Evolutionary conservation across 805 yeast species (phyloP), one percentile per base, ranked within the genome.

Genomic region (Ogataea glucozyma): DNA sequence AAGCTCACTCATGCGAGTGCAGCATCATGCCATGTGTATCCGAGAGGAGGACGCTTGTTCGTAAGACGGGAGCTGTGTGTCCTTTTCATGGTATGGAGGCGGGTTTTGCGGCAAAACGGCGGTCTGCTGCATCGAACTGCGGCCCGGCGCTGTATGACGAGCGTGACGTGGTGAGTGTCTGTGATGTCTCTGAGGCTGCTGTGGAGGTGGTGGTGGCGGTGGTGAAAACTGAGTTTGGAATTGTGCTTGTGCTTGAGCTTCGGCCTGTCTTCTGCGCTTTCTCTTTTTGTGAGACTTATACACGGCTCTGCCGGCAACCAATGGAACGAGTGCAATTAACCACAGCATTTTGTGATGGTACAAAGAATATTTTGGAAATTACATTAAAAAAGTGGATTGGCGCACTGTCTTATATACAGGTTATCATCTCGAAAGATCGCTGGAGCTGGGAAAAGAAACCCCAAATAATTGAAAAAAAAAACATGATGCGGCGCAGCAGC

Each of bases 211-310:
- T 10, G 16, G 32, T 10, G 32, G 10, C 6, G 9, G 19, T 13
- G 13, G 32, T 4, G 32, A 19, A 11, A 17, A 13, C 21, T 16
- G 32, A 10, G 32, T n/a, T 18, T 30, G 35, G 18, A 13, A 11
- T 6, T n/a, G n/a, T 8, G 17, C 18, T 6, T 18, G 17, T n/a
- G n/a, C 31, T 18, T 31, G 22, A 9, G 33, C 22, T 22, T 19
- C 22, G 4, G 12, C 12, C 11, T 17, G 24, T 22, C 16, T 33
- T 10, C 16, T 20, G 13, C 21, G 37, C 37, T 33, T 33, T 27
- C 16, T 33, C 27, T 33, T 33, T 16, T 33, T 33, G 24, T 33
- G 37, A 6, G 37, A 12, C 27, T 33, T 33, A 20, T 22, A 20
- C 6, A 22, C 27, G 12, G 22, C 29, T n/a, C 26, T 24, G 21